These are phyloP conservation scores for Luvunga scandens DNA, from an alignment of 345 rosid genomes.

Conservation along the genomic window DNA sequence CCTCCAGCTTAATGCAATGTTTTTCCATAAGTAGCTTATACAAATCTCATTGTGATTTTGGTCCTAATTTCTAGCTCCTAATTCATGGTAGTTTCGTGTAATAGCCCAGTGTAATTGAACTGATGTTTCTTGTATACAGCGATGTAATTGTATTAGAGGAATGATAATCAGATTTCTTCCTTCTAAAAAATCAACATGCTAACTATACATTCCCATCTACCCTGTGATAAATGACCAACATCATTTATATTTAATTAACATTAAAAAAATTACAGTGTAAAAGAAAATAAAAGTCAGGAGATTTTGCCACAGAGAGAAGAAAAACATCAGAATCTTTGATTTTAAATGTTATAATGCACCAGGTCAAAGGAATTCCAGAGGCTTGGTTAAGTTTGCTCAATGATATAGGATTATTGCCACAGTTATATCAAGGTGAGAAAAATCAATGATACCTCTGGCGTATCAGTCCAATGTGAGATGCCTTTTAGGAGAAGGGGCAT, in stretches of 20 bases:
- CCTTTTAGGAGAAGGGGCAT: conserved; percentile 93
- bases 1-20: background rate
- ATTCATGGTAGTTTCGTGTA: background rate
- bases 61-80: background rate
- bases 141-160: background rate
- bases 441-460: conserved; percentile 72
- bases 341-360: background rate
- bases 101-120: background rate
- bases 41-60: background rate
- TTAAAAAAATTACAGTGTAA: background rate
- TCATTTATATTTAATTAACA: background rate
- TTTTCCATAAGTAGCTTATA: background rate
- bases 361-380: background rate
- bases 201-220: background rate
- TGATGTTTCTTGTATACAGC: background rate
- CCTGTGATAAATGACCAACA: background rate
- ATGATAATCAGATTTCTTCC: background rate
- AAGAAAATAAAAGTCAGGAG: background rate
- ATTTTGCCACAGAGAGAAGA: background rate
- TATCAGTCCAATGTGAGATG: conserved; percentile 91
- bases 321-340: background rate
- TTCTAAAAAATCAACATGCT: background rate
- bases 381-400: background rate
- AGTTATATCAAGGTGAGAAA: background rate
- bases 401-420: background rate